phyloP scores from a whole-genome alignment of 176 grass and related monocot species.

The Cymbopogon citratus region DNA sequence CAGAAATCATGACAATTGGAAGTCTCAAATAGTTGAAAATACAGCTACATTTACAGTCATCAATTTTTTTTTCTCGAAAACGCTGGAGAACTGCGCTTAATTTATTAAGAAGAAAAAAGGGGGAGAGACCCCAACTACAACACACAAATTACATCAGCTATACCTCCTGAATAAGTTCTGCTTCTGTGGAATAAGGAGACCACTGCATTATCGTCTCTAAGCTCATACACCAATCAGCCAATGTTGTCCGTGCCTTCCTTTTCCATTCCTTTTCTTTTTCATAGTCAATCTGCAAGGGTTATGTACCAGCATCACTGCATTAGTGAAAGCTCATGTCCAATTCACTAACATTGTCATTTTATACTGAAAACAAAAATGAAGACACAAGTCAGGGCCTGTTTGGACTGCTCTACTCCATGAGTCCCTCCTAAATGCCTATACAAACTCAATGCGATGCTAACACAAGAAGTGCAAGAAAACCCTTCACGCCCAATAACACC shows the following conservation, averaged over 20 bases:
- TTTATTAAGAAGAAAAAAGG: too few relatives aligned
- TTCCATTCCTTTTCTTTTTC: constrained; percentile 62
- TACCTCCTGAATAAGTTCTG: constrained; percentile 83
- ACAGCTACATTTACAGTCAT: background rate
- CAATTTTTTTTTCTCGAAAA: background rate
- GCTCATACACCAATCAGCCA: constrained; percentile 68
- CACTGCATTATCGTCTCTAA: constrained; percentile 66
- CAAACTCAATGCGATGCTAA: too few relatives aligned
- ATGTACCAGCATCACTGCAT: constrained; percentile 1
- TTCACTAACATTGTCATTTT: background rate
- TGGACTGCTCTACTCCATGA: background rate
- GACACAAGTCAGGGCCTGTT: background rate
- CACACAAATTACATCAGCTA: constrained; percentile 8
- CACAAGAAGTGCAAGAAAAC: too few relatives aligned
- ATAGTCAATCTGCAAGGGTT: constrained; percentile 72
- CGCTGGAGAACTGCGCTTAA: too few relatives aligned
- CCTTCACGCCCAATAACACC: too few relatives aligned
- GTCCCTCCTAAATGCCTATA: background rate
- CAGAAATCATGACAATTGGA: background rate
- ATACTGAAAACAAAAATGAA: background rate
- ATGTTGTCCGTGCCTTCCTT: constrained; percentile 46
- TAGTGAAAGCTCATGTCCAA: background rate
- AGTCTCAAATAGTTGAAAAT: background rate
- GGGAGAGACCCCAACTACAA: too few relatives aligned
- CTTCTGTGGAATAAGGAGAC: constrained; percentile 86